Evolutionary conservation across 441 rosid species (phyloP), one percentile per base, ranked within the genome.

Genomic region (Corymbia calophylla): DNA sequence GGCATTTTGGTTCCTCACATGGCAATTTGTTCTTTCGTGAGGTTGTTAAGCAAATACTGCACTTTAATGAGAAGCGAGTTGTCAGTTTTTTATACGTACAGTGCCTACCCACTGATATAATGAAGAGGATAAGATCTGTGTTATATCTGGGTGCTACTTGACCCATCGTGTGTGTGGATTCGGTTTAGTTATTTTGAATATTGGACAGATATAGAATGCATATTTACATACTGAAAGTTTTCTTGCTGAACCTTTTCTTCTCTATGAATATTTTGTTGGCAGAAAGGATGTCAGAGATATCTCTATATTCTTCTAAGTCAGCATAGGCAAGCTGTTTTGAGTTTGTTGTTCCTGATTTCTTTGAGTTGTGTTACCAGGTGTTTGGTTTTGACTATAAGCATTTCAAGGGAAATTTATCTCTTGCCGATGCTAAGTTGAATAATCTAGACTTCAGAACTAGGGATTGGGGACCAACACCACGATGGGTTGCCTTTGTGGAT

Each of bases 401-500:
- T 90, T 98, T 93, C 92, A 90, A 90, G 90, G 99, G 99, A 68
- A 94, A 92, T 44, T 92, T 96, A 51, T 91, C 96, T 62, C 90
- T 70, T 54, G 89, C 87, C 68, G 93, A 88, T 10, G 95, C 93
- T 54, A 91, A 92, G 32, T 90, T 92, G 82, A 92, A 88, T n/a
- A 93, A 87, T 90, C 85, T 94, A 91, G 97, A 92, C 73, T 97
- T 96, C 88, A 94, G 99, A 92, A 94, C 91, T 87, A 98, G 94
- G 92, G 99, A 98, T 92, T 98, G 99, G 99, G 99, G 99, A 32
- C 99, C 99, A 12, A 98, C 99, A 87, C 99, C 99, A 15, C 93
- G 99, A 93, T 98, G 99, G 99, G 99, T 97, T 91, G 99, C 99
- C 23, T 96, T 98, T 93, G 99, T 98, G 85, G 99, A 98, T 91